A percentile compares a stretch with the other conserved stretches of the same genome.
Conservation (phyloP, 345 rosid genomes). For the Pseudoturritis turrita region DNA sequence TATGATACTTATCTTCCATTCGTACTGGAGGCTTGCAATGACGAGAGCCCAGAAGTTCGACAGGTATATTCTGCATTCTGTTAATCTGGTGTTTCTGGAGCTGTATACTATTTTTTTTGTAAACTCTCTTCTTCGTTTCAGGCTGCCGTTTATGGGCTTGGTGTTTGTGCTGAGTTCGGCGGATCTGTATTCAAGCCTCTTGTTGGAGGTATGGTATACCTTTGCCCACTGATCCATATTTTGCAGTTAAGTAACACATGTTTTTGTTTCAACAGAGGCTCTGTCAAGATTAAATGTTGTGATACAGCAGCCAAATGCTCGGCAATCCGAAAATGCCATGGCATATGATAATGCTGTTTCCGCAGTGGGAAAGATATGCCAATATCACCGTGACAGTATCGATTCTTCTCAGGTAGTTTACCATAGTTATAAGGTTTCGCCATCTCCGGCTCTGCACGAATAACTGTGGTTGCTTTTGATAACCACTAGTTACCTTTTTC, state of each 20-base stretch:
- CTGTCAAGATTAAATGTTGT: constrained; percentile 91
- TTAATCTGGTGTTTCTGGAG: not conserved
- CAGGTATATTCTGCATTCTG: constrained; percentile 49
- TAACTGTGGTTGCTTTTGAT: not conserved
- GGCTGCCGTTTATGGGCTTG: constrained; percentile 99
- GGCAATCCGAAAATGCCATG: constrained; percentile 83
- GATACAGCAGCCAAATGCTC: constrained; percentile 71
- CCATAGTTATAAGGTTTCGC: not conserved
- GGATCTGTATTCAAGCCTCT: constrained; percentile 84
- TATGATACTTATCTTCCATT: constrained; percentile 96
- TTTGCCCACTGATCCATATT: not conserved
- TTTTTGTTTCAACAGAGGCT: constrained; percentile 63
- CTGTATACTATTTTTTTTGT: not conserved
- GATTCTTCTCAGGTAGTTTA: constrained; percentile 80
- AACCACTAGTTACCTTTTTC: not conserved
- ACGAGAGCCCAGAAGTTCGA: constrained; percentile 88
- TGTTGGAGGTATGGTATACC: constrained; percentile 66
- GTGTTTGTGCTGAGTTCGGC: constrained; percentile 99
- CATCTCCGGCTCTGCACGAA: not conserved
- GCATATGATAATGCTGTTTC: constrained; percentile 99
- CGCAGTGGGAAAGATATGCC: constrained; percentile 95
- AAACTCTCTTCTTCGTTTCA: constrained; percentile 31
- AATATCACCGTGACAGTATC: constrained; percentile 78
- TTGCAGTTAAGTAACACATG: constrained; percentile 16
- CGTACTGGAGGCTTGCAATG: constrained; percentile 97